These are phyloP conservation scores for Fragaria iinumae DNA, from an alignment of 306 rosid species.

Conservation along the genomic window DNA sequence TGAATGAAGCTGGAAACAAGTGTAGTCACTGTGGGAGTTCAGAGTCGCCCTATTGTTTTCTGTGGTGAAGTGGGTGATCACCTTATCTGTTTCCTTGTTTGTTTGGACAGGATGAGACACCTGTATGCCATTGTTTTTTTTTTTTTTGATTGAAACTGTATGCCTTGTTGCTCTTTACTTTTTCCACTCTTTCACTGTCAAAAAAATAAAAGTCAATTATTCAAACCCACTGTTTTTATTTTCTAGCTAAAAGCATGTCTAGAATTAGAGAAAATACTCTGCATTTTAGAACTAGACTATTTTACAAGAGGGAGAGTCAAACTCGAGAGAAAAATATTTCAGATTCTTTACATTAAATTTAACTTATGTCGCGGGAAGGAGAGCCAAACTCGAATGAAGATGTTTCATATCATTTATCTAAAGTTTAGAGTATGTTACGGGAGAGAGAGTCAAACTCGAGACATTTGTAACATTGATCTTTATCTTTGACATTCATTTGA, in stretches of 20 bases:
- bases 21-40: not conserved
- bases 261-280: not conserved
- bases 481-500: not conserved
- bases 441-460: not conserved
- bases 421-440: not conserved
- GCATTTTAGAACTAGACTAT: not conserved
- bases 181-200: conserved; percentile 4
- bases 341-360: not conserved
- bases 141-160: not conserved
- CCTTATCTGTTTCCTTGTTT: conserved; percentile 36
- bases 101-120: conserved; percentile 21
- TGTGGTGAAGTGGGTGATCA: conserved; percentile 8
- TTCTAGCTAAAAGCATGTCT: not conserved
- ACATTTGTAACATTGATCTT: not conserved
- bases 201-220: not conserved
- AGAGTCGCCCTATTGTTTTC: not conserved
- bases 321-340: not conserved
- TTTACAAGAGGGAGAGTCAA: not conserved
- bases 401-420: not conserved
- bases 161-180: conserved; percentile 13
- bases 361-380: not conserved
- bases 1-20: conserved; percentile 20
- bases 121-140: not conserved
- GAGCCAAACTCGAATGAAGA: not conserved
- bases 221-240: not conserved